phyloP scores from a whole-genome alignment of 2,329 filamentous ascomycete genomes.

The Pseudogymnoascus sp. region DNA sequence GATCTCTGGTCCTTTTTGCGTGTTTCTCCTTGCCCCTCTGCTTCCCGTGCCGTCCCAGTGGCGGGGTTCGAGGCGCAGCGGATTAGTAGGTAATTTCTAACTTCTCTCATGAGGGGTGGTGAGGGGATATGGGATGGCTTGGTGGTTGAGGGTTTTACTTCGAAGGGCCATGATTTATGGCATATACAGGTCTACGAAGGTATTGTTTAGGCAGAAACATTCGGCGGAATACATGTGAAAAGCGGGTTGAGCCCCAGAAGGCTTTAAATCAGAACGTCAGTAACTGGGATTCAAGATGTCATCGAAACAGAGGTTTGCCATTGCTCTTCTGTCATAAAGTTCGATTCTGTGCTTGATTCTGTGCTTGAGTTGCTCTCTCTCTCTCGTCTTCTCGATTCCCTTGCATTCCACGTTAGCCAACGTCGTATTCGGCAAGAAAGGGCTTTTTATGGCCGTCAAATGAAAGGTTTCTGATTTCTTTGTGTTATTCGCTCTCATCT shows the following conservation, averaged over 20 bases:
- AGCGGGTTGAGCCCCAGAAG: background rate
- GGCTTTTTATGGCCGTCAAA: background rate
- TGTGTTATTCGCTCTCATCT: background rate
- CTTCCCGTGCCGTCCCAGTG: background rate
- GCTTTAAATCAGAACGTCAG: background rate
- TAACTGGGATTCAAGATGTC: background rate
- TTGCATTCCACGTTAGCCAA: background rate
- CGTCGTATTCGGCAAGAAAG: background rate
- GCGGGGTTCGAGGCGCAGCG: background rate
- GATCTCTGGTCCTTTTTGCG: background rate
- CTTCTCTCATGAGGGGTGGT: background rate
- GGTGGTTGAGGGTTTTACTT: background rate
- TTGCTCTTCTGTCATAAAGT: background rate
- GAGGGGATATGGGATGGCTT: background rate
- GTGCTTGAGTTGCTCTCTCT: background rate
- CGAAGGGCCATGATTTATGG: background rate
- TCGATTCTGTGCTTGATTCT: background rate
- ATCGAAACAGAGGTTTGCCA: background rate
- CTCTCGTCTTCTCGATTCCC: background rate
- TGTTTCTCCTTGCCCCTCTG: background rate
- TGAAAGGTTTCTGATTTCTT: background rate
- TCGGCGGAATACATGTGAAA: background rate
- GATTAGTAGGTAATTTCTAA: background rate
- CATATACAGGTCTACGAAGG: background rate
- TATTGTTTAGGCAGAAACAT: background rate